phyloP scores from a whole-genome alignment of 1,139 yeast species.

The Suhomyces choctaworum region DNA sequence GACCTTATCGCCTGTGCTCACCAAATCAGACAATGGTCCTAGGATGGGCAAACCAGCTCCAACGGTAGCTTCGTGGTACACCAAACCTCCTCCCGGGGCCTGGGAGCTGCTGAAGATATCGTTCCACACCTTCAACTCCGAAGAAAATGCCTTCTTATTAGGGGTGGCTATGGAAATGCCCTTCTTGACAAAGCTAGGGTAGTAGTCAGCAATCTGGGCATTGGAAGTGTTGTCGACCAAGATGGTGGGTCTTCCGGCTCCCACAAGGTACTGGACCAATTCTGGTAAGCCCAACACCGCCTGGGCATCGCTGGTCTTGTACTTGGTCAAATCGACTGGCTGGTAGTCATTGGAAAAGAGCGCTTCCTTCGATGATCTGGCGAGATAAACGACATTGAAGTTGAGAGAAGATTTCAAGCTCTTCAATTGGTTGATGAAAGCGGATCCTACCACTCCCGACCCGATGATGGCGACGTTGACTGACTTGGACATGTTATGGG shows the following conservation, averaged over 20 bases:
- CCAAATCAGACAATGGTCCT: conserved; percentile 81
- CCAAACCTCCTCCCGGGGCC: conserved; percentile 66
- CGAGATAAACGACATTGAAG: conserved; percentile 78
- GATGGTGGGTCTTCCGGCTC: conserved; percentile 72
- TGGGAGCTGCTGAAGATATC: conserved; percentile 60
- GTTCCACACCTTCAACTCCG: conserved; percentile 73
- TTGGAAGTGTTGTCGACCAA: conserved; percentile 93
- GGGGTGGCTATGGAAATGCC: conserved; percentile 97
- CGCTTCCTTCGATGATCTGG: conserved; percentile 69
- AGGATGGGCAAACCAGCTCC: conserved; percentile 98
- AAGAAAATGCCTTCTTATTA: conserved; percentile 95
- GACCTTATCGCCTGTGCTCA: conserved; percentile 89
- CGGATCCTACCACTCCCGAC: conserved; percentile 93
- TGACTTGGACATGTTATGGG: conserved; percentile 56
- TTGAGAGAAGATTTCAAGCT: conserved; percentile 61
- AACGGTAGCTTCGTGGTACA: conserved; percentile 98
- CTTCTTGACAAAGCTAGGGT: conserved; percentile 68
- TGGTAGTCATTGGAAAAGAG: conserved; percentile 65
- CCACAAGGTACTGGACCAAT: conserved; percentile 60
- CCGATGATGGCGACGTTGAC: conserved; percentile 84
- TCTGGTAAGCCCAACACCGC: conserved; percentile 57
- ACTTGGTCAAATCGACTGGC: conserved; percentile 64
- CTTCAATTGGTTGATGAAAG: conserved; percentile 64
- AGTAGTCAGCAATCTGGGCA: conserved; percentile 69
- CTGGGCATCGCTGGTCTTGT: conserved; percentile 49